Evolutionary conservation across 2,329 filamentous ascomycete genomes (phyloP), one percentile per base, ranked within the genome.

Genomic region (Cryphonectria naterciae): DNA sequence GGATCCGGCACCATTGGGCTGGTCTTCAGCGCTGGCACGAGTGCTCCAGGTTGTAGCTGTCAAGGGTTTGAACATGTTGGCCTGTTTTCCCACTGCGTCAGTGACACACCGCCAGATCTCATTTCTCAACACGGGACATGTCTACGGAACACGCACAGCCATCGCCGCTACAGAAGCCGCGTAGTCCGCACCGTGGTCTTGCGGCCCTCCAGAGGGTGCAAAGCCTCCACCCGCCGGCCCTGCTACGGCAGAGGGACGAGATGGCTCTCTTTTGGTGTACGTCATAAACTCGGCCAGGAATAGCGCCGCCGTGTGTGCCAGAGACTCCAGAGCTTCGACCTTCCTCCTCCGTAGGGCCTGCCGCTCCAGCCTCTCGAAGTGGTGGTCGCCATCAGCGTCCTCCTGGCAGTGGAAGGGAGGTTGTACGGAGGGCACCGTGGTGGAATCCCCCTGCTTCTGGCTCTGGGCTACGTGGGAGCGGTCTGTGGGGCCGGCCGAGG

Each of bases 291-390:
- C 70, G 11, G 68, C 70, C 32, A 72, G 60, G 35, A 72, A 68
- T 25, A 72, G 41, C 10, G 70, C 70, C 13, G 70, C 68, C 8
- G 70, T 72, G 32, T 72, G 70, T 8, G 70, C 58, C 6, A 70
- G 28, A 11, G 68, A 72, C 60, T 72, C 70, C n/a, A 72, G 68
- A 10, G 70, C 70, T 39, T 72, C 70, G 39, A 72, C 70, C 39
- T 72, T 70, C 8, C 70, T 68, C 43, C 68, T 67, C 43, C 70
- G 70, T 6, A 72, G 68, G 28, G 68, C 68, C 52, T 70, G 70
- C 15, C 52, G 43, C 62, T 72, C 70, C 58, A 62, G 28, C 54
- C 35, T 72, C 28, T 68, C 60, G 19, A 70, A 58, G 28, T 58
- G 32, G 8, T n/a, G 32, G 22, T 19, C 19, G 32, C 19, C 58